A percentile compares a stretch with the other conserved stretches of the same genome.
Conservation (phyloP, 1,284 basidiomycete species). For the Cryptococcus sp. region DNA sequence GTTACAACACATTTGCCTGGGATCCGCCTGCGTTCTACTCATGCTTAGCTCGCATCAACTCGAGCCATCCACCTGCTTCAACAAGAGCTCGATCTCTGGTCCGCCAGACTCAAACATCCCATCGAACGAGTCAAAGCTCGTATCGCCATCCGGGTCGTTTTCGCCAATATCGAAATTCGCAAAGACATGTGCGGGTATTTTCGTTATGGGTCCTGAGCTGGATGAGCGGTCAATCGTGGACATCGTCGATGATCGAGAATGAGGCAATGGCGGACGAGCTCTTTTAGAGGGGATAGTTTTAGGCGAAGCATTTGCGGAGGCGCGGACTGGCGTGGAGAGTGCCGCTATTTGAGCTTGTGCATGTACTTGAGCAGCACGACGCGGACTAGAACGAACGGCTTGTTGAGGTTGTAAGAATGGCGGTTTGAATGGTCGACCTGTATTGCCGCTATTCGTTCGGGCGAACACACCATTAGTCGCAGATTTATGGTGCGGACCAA, state of each 20-base stretch:
- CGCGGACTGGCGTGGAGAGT: background rate
- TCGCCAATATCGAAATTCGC: slow-evolving; percentile 25
- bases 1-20: too few relatives aligned
- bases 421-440: slow-evolving; percentile 14
- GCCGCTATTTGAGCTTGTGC: background rate
- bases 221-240: background rate
- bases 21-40: too few relatives aligned
- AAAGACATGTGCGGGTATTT: background rate
- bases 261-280: background rate
- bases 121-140: slow-evolving; percentile 39
- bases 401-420: slow-evolving; percentile 10
- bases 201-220: background rate
- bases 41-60: background rate
- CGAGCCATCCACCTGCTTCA: slow-evolving; percentile 26
- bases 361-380: slow-evolving; percentile 1
- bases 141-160: slow-evolving; percentile 28
- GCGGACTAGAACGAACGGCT: slow-evolving; percentile 15
- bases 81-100: slow-evolving; percentile 30
- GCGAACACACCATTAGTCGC: background rate
- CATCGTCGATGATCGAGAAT: background rate
- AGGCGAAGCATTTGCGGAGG: background rate
- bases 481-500: slow-evolving; percentile 8
- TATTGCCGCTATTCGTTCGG: background rate
- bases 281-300: background rate
- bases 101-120: slow-evolving; percentile 31